phyloP scores from a whole-genome alignment of 306 rosid species.

The Cicer chorassanicum region DNA sequence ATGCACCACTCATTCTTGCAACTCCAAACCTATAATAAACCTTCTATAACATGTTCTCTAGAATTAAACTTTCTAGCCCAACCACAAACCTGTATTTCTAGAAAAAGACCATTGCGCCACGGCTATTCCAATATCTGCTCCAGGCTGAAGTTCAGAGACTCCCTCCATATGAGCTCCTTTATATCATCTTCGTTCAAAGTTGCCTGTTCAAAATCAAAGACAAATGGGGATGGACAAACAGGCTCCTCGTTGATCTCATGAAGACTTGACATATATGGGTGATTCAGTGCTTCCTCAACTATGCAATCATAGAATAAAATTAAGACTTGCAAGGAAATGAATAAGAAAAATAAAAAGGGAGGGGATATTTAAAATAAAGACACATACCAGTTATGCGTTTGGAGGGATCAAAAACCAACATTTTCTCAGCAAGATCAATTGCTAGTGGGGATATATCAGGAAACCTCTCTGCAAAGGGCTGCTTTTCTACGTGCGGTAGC shows the following conservation, averaged over 20 bases:
- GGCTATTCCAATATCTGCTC: conserved; percentile 38
- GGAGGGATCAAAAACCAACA: conserved; percentile 88
- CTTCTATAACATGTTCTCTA: conserved; percentile 22
- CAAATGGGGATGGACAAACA: conserved; percentile 73
- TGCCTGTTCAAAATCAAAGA: conserved; percentile 83
- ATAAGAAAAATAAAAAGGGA: background rate
- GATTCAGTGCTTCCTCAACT: conserved; percentile 94
- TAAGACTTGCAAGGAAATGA: conserved; percentile 30
- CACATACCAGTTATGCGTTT: conserved; percentile 85
- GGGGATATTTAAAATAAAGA: conserved; percentile 30
- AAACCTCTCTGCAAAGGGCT: conserved; percentile 64
- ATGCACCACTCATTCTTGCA: conserved; percentile 41
- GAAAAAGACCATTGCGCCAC: background rate
- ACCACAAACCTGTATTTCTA: conserved; percentile 44
- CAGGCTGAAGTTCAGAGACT: conserved; percentile 55
- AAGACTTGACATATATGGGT: conserved; percentile 84
- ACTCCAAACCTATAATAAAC: conserved; percentile 39
- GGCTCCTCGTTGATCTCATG: conserved; percentile 99
- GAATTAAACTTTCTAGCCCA: conserved; percentile 27
- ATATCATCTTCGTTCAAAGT: conserved; percentile 84
- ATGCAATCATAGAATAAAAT: conserved; percentile 38
- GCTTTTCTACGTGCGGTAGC: conserved; percentile 74
- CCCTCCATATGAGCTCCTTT: conserved; percentile 91
- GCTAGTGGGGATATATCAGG: conserved; percentile 76
- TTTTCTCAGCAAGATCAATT: conserved; percentile 89